phyloP scores from a whole-genome alignment of 495 filamentous ascomycete genomes.

The Cercophora sp. region DNA sequence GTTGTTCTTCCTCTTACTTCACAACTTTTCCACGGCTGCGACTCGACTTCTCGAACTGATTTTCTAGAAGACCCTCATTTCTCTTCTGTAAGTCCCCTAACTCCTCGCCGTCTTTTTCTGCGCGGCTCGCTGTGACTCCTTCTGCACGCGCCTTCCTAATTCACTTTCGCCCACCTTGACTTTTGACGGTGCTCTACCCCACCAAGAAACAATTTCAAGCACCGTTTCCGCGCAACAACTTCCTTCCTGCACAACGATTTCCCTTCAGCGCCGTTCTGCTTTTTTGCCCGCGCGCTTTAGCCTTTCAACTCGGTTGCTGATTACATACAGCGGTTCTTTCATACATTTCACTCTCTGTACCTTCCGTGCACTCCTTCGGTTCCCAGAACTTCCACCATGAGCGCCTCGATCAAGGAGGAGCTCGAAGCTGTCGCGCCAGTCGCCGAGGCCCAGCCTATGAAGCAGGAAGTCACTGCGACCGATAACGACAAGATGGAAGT shows the following conservation, averaged over 20 bases:
- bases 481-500: too few relatives aligned
- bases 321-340: background rate
- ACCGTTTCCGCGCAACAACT: background rate
- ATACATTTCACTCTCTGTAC: background rate
- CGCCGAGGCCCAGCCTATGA: slow-evolving; percentile 7
- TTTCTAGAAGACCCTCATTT: too few relatives aligned
- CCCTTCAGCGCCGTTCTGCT: too few relatives aligned
- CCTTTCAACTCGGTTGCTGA: too few relatives aligned
- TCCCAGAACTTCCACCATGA: slow-evolving; percentile 20
- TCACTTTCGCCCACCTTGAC: background rate
- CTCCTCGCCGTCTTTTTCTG: slow-evolving; percentile 13
- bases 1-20: background rate
- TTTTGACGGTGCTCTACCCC: slow-evolving; percentile 4
- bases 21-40: too few relatives aligned
- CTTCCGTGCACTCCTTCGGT: background rate
- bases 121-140: background rate
- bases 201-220: slow-evolving; percentile 5
- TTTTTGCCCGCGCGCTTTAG: too few relatives aligned
- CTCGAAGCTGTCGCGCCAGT: slow-evolving; percentile 11
- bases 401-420: slow-evolving; percentile 28
- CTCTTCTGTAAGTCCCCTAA: too few relatives aligned
- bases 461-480: too few relatives aligned
- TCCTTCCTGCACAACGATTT: too few relatives aligned
- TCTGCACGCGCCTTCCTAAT: background rate
- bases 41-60: too few relatives aligned